Percentiles rank a stretch among this genome's conserved stretches.
These are phyloP conservation scores for Paulownia fortunei DNA, from an alignment of 257 asterid genomes.

Conservation along the genomic window DNA sequence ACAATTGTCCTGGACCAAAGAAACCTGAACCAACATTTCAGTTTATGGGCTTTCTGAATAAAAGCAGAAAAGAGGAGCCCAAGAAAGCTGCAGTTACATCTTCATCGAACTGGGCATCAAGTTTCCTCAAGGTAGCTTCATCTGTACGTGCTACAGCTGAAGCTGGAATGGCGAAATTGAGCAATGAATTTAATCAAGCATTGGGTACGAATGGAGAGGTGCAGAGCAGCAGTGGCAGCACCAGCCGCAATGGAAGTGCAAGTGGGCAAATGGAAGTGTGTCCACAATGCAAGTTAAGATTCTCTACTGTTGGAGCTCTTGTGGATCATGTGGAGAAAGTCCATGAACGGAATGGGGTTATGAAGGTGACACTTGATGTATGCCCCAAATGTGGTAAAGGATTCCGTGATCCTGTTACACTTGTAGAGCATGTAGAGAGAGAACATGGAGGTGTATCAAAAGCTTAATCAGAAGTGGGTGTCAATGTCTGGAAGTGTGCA, in stretches of 20 bases:
- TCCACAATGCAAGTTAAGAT: constrained; percentile 77
- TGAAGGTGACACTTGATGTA: constrained; percentile 81
- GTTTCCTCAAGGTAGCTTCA: constrained; percentile 64
- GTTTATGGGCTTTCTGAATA: constrained; percentile 63
- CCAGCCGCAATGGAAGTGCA: constrained; percentile 33
- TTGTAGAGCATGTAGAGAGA: constrained; percentile 94
- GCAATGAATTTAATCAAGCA: constrained; percentile 66
- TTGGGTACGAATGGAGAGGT: constrained; percentile 34
- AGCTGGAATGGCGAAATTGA: constrained; percentile 74
- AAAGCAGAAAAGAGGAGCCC: constrained; percentile 54
- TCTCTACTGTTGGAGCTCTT: constrained; percentile 61
- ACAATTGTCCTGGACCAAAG: constrained; percentile 86
- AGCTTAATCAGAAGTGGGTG: constrained; percentile 38
- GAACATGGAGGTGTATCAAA: constrained; percentile 85
- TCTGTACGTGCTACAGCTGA: constrained; percentile 75
- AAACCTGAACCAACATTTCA: constrained; percentile 65
- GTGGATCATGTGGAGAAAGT: constrained; percentile 87
- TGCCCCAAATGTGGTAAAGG: constrained; percentile 97
- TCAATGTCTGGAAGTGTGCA: constrained; percentile 10
- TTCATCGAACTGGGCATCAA: constrained; percentile 70
- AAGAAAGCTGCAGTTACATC: constrained; percentile 51
- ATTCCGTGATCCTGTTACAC: constrained; percentile 81
- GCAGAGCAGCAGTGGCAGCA: constrained; percentile 28
- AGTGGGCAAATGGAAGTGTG: constrained; percentile 72
- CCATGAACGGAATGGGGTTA: constrained; percentile 78